Base-by-base conservation (phyloP, 345 rosid genomes). In the Noccaea bulbosa region DNA sequence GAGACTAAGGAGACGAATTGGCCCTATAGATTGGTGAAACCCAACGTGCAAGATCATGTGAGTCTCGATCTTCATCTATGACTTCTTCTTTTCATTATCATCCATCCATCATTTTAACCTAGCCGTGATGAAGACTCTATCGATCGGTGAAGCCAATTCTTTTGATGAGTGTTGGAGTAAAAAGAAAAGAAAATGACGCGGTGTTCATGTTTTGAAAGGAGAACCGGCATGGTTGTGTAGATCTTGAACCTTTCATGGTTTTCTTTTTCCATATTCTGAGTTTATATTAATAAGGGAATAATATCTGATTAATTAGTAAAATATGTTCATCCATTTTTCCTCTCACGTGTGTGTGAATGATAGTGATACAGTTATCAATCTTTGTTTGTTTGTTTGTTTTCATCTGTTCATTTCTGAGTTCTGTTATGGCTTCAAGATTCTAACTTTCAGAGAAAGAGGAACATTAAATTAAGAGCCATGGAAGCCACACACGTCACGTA, bases 21-120 rank as follows among this genome's bases (percentile, higher is more conserved):
- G 75, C 69, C 78, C 2, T 69, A 69, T 8, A 56, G 71, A 40
- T 69, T 75, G 52, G 86, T 57, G 51, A 86, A 88, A 74, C 41
- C 83, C 0, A 85, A 77, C 65, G 79, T 81, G 60, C 84, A 88
- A 77, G 93, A 89, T 66, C 89, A 85, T 70, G 94, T 93, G 85
- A 93, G 98, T 82, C 89, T 93, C 81, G 98, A 93, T 87, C 97
- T 93, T 77, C 96, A 83, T 79, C 92, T 93, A 80, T 93, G 85
- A 83, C 75, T 4, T 35, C 11, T 2, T 37, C 7, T 11, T 14
- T 63, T 14, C 0, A 27, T 32, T 67, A 51, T 27, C 2, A 51
- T 10, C 12, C 9, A 3, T 55, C 8, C 27, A 71, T 70, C 49
- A 10, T 56, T 39, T 72, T 45, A 55, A 37, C 58, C 47, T 72